Conservation (phyloP, 75 land plant species). For the Selaginella moellendorffii region DNA sequence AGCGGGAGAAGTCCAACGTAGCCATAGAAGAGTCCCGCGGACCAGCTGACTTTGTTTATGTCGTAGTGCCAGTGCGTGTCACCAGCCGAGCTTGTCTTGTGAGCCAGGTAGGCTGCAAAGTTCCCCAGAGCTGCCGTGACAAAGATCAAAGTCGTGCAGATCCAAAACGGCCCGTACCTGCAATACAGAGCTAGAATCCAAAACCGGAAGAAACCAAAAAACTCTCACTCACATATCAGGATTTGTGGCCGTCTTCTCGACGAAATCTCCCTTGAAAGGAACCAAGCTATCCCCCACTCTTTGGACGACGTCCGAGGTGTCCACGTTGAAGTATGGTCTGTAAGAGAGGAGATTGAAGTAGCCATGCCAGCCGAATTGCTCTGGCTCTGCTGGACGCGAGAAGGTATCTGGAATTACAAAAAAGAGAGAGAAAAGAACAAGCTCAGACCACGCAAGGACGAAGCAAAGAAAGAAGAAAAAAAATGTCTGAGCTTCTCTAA, state of each 20-base stretch:
- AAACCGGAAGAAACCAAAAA: neutral
- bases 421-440: neutral
- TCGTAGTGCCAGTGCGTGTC: conserved; percentile 77
- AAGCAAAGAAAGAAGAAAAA: neutral
- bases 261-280: conserved; percentile 69
- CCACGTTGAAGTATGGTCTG: conserved; percentile 93
- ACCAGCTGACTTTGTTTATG: conserved; percentile 89
- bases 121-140: conserved; percentile 96
- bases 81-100: conserved; percentile 41
- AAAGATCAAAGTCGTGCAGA: conserved; percentile 97
- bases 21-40: conserved; percentile 94
- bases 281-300: conserved; percentile 80
- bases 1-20: conserved; percentile 78
- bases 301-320: conserved; percentile 83
- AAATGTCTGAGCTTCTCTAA: neutral
- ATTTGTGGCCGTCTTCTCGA: conserved; percentile 60
- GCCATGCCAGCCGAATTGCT: conserved; percentile 51
- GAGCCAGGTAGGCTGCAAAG: conserved; percentile 84
- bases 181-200: too few relatives aligned
- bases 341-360: conserved; percentile 55
- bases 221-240: conserved; percentile 73
- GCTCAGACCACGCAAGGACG: neutral
- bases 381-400: conserved; percentile 44
- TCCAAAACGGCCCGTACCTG: conserved; percentile 99
- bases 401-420: conserved; percentile 69